A percentile compares a stretch with the other conserved stretches of the same genome.
These are phyloP conservation scores for Auricularia sp. DNA, from an alignment of 768 basidiomycete genomes.

Conservation along the genomic window DNA sequence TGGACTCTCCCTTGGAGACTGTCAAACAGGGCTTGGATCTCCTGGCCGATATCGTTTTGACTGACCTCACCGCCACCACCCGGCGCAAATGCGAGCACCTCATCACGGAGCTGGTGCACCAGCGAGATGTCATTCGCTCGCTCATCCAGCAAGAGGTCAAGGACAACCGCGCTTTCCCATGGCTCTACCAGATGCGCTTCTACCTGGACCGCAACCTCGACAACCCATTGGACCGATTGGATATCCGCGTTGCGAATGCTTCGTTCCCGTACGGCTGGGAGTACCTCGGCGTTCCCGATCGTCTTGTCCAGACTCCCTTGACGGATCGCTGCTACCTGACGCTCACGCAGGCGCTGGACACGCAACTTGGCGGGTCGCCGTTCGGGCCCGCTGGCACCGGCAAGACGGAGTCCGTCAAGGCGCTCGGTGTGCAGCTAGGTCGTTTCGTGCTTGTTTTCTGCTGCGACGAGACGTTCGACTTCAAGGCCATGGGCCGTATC, in stretches of 20 bases:
- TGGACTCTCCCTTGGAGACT: constrained; percentile 61
- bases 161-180: constrained; percentile 69
- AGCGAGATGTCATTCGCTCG: constrained; percentile 84
- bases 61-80: constrained; percentile 80
- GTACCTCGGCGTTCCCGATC: constrained; percentile 92
- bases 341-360: constrained; percentile 88
- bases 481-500: constrained; percentile 99
- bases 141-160: constrained; percentile 56
- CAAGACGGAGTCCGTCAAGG: constrained; percentile 99
- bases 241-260: constrained; percentile 81
- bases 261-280: constrained; percentile 97
- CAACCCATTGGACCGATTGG: constrained; percentile 70
- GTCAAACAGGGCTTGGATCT: constrained; percentile 80
- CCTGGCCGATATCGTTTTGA: constrained; percentile 92
- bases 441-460: constrained; percentile 99
- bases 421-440: constrained; percentile 92
- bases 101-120: constrained; percentile 97
- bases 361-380: constrained; percentile 91
- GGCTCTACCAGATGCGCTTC: constrained; percentile 98
- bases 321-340: constrained; percentile 97
- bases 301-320: constrained; percentile 93
- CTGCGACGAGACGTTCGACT: constrained; percentile 98
- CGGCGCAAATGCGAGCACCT: constrained; percentile 97
- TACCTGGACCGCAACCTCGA: constrained; percentile 67
- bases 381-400: constrained; percentile 98